Evolutionary conservation across 202 grass and related monocot species (phyloP).

Genomic region (Eragrostis tef): DNA sequence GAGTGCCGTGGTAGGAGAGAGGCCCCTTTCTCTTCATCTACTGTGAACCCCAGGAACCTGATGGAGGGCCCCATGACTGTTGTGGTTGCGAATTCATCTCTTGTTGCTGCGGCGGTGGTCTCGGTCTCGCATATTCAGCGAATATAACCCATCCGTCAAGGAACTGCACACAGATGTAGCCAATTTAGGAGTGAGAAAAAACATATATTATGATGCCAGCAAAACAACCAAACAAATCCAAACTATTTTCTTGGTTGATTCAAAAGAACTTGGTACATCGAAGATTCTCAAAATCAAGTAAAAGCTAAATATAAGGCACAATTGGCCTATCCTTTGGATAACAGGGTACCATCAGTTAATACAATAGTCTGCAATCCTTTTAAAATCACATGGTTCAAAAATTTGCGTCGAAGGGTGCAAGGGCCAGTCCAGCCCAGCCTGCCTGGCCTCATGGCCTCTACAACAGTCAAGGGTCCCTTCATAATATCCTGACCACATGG

Average conservation of each 20-base stretch:
- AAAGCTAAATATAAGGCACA: neutral
- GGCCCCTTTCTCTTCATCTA: slow-evolving; percentile 37
- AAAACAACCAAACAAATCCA: neutral
- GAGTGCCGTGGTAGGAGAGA: slow-evolving; percentile 4
- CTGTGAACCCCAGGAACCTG: slow-evolving; percentile 51
- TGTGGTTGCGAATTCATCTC: slow-evolving; percentile 39
- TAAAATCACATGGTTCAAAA: neutral
- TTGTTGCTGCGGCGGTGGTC: slow-evolving; percentile 41
- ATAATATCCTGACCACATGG: neutral
- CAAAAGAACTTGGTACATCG: neutral
- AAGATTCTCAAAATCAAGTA: neutral
- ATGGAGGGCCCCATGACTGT: slow-evolving; percentile 53
- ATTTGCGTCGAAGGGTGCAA: neutral
- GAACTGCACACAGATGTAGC: slow-evolving; percentile 65
- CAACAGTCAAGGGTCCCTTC: neutral
- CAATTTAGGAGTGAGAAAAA: slow-evolving; percentile 4
- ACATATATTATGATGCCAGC: neutral
- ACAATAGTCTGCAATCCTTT: neutral
- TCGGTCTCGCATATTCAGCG: slow-evolving; percentile 79
- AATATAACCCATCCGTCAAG: slow-evolving; percentile 99
- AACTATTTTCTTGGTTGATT: neutral
- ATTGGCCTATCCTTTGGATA: neutral
- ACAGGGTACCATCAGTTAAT: neutral
- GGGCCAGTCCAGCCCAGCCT: neutral
- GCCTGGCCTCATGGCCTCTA: neutral